Evolutionary conservation across 768 basidiomycete species (phyloP).

Genomic region (Mrakia gelida): DNA sequence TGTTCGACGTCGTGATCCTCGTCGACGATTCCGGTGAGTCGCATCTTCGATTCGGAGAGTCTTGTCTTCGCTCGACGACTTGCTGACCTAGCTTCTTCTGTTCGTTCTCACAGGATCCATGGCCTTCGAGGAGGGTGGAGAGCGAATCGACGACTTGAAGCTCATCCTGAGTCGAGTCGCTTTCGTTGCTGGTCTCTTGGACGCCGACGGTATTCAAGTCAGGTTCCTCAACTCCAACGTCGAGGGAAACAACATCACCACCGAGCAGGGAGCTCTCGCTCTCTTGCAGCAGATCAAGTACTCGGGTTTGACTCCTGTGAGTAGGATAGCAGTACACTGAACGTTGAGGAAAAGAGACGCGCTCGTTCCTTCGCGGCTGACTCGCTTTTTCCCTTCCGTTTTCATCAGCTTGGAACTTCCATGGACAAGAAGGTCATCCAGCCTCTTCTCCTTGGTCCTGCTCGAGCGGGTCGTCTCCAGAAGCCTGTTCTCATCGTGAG

Average conservation of each 20-base stretch:
- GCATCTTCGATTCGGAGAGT: background rate
- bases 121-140: conserved; percentile 47
- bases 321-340: background rate
- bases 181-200: conserved; percentile 45
- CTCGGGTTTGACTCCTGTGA: conserved; percentile 29
- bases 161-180: conserved; percentile 45
- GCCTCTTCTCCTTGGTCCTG: conserved; percentile 35
- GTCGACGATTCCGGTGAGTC: conserved; percentile 22
- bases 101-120: conserved; percentile 34
- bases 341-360: too few relatives aligned
- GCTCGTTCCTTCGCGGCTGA: background rate
- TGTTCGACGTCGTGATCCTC: conserved; percentile 46
- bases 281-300: conserved; percentile 47
- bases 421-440: conserved; percentile 42
- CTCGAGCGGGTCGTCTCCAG: conserved; percentile 39
- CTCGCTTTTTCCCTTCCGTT: background rate
- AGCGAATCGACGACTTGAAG: conserved; percentile 49
- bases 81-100: background rate
- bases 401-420: conserved; percentile 41
- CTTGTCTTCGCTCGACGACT: background rate
- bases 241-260: conserved; percentile 46
- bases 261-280: conserved; percentile 41
- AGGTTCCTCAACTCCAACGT: conserved; percentile 47
- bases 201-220: conserved; percentile 48
- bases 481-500: conserved; percentile 48